Percentiles rank a stretch among this genome's conserved stretches.
Evolutionary conservation across 768 basidiomycete genomes (phyloP).

Genomic region (Lactarius indigo): DNA sequence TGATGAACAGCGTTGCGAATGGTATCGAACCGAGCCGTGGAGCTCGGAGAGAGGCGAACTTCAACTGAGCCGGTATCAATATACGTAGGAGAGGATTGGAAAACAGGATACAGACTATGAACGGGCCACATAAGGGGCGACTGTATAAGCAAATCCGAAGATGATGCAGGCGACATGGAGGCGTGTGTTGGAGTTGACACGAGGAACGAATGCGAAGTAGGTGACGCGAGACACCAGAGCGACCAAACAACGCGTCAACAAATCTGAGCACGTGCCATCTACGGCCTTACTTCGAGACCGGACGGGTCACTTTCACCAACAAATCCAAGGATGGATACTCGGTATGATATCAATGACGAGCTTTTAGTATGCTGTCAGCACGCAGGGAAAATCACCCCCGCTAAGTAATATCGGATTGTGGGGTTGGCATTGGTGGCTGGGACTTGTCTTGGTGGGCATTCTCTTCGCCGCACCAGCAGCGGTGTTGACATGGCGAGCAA

Average conservation of each 20-base stretch:
- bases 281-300: too few species aligned
- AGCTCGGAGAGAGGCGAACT: constrained; percentile 65
- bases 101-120: constrained; percentile 45
- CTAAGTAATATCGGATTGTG: neutral
- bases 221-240: neutral
- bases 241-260: constrained; percentile 53
- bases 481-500: too few species aligned
- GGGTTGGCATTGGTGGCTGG: too few species aligned
- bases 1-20: constrained; percentile 61
- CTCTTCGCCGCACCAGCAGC: too few species aligned
- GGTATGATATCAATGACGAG: too few species aligned
- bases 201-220: neutral
- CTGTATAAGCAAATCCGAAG: constrained; percentile 15
- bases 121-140: constrained; percentile 51
- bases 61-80: constrained; percentile 53
- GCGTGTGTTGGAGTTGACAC: neutral
- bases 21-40: constrained; percentile 72
- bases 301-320: too few species aligned
- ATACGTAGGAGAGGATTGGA: neutral
- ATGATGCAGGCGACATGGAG: constrained; percentile 16
- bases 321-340: too few species aligned
- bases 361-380: too few species aligned
- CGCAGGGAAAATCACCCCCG: too few species aligned
- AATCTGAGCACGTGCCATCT: constrained; percentile 20
- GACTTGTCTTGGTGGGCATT: too few species aligned